phyloP scores from a whole-genome alignment of 352 stramenopile species.

The Globisporangium spiculum region DNA sequence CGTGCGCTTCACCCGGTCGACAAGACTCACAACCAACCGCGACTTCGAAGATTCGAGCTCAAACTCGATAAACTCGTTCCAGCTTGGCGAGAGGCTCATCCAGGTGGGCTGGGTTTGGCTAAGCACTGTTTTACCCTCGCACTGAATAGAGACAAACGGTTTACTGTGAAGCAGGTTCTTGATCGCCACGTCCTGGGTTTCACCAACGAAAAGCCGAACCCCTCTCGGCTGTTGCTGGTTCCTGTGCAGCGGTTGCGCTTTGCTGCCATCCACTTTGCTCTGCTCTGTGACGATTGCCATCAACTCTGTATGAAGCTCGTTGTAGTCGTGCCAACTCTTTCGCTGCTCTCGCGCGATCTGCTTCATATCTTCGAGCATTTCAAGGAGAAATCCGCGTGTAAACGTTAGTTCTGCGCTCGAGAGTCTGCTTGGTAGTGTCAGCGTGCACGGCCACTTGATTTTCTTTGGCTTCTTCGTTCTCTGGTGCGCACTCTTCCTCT shows the following conservation, averaged over 20 bases:
- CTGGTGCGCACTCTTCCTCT: not conserved
- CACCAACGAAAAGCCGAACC: slow-evolving; percentile 43
- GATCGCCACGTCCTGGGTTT: slow-evolving; percentile 35
- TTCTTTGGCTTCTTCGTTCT: slow-evolving; percentile 21
- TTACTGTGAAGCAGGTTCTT: slow-evolving; percentile 45
- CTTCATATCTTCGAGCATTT: slow-evolving; percentile 34
- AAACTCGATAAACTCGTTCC: slow-evolving; percentile 63
- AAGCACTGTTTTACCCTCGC: slow-evolving; percentile 31
- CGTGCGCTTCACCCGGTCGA: slow-evolving; percentile 29
- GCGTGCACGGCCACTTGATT: slow-evolving; percentile 29
- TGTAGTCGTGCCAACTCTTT: slow-evolving; percentile 44
- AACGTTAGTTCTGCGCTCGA: slow-evolving; percentile 34
- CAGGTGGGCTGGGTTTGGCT: slow-evolving; percentile 41
- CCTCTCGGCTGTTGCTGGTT: slow-evolving; percentile 20
- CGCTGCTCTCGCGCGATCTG: slow-evolving; percentile 22
- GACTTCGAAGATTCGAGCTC: slow-evolving; percentile 35
- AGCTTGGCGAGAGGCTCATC: slow-evolving; percentile 58
- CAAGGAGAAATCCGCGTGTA: slow-evolving; percentile 29
- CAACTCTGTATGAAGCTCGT: slow-evolving; percentile 39
- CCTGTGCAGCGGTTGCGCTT: not conserved
- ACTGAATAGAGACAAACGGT: slow-evolving; percentile 42
- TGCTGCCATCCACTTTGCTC: not conserved
- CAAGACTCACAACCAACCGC: slow-evolving; percentile 38
- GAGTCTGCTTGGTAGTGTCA: slow-evolving; percentile 29
- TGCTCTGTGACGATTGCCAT: slow-evolving; percentile 23